Base-by-base conservation (phyloP, 345 rosid genomes). In the Citrus maxima region DNA sequence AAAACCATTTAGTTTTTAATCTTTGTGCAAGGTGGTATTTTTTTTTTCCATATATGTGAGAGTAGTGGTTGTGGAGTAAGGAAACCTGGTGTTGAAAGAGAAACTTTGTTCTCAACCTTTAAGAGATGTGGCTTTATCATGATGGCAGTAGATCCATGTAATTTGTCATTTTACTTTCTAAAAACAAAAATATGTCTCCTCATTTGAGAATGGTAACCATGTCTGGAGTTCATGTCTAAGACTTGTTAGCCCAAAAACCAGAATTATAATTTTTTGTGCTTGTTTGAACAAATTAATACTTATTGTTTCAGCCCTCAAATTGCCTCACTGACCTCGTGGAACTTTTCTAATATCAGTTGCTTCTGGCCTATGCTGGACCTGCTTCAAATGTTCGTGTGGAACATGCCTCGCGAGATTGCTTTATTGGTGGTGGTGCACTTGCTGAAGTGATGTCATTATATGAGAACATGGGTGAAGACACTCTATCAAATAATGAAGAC, bases 301-400 rank as follows among this genome's bases (percentile, higher is more conserved):
- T 21, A 58, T 58, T 72, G 21, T 56, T 63, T 60, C n/a, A 22
- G 16, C 42, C 67, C 25, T 77, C 54, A 70, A 76, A 28, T 76
- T 21, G 4, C 28, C 78, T 80, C 72, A 77, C 59, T 80, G 77
- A 79, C 59, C 4, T 35, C 54, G 27, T 67, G 77, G 60, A 24
- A 6, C 72, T 25, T 46, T 59, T 74, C 34, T 72, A 21, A 78
- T 70, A 27, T 76, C 83, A 95, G 99, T 81, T 91, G 77, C 82
- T 95, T 10, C 58, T 89, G 77, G 89, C 95, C 51, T 84, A 91
- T 87, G 95, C 97, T 81, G 99, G 99, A 81, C 93, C 99, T 70
- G 86, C 97, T 67, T 93, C 97, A 80, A 91, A 90, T 81, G 85
- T 93, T 67, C 89, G 98, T 13, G 89, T 95, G 70, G 99, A 95